These are phyloP conservation scores for Anethum foeniculum DNA, from an alignment of 140 eudicot genomes.

Conservation along the genomic window DNA sequence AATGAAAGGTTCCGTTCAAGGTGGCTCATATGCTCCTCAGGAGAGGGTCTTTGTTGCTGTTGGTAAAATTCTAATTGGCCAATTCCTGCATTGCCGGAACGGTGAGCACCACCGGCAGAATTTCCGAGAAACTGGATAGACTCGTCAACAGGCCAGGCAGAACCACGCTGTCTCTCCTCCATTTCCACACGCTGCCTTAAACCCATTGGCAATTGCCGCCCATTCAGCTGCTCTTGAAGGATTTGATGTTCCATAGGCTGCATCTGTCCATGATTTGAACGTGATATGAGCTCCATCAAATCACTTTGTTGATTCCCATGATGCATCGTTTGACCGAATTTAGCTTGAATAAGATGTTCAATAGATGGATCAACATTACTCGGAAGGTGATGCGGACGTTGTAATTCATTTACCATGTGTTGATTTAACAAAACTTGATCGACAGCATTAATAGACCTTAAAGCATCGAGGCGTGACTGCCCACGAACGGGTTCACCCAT, in stretches of 20 bases:
- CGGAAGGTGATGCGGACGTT: conserved; percentile 47
- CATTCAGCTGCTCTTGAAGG: conserved; percentile 56
- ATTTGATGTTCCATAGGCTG: conserved; percentile 65
- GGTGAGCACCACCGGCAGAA: conserved; percentile 35
- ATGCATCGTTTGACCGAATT: conserved; percentile 48
- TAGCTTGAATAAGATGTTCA: conserved; percentile 71
- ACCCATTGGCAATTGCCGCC: conserved; percentile 59
- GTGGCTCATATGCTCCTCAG: conserved; percentile 53
- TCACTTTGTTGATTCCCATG: conserved; percentile 57
- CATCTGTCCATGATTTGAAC: conserved; percentile 69
- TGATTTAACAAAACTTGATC: conserved; percentile 72
- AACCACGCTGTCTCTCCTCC: conserved; percentile 32
- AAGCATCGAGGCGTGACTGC: conserved; percentile 47
- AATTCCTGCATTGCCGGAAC: conserved; percentile 47
- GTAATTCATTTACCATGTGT: conserved; percentile 63
- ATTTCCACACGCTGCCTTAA: conserved; percentile 70
- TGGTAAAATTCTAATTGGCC: conserved; percentile 54
- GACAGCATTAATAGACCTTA: conserved; percentile 44
- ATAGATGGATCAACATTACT: conserved; percentile 53
- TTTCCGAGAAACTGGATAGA: conserved; percentile 42
- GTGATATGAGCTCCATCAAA: conserved; percentile 57
- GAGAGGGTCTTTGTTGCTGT: conserved; percentile 47
- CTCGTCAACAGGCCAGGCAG: conserved; percentile 61
- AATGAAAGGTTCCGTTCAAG: conserved; percentile 51
- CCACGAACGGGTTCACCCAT: conserved; percentile 47